phyloP scores from a whole-genome alignment of 2,329 filamentous ascomycete genomes.

The Colletotrichum sp. region DNA sequence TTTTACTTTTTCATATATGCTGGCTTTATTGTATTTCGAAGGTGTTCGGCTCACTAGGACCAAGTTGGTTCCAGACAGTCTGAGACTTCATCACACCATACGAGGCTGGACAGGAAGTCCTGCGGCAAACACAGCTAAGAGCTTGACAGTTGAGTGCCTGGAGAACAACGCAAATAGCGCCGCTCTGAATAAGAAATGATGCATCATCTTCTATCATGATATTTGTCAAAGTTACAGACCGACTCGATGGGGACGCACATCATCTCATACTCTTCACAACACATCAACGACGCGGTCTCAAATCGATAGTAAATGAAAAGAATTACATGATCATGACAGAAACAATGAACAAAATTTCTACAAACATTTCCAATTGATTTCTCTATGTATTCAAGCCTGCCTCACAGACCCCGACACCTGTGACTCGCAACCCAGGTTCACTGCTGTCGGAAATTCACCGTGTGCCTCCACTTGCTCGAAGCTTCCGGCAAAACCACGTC shows the following conservation, averaged over 20 bases:
- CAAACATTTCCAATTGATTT: neutral
- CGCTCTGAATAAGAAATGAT: neutral
- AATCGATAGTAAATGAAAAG: fast-evolving
- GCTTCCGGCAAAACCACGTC: neutral
- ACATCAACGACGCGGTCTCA: neutral
- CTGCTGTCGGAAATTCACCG: neutral
- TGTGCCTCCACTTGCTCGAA: neutral
- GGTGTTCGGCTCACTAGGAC: neutral
- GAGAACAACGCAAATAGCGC: neutral
- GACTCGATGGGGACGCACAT: neutral
- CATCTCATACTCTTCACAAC: neutral
- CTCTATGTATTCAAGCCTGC: neutral
- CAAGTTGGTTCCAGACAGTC: neutral
- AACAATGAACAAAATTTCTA: neutral
- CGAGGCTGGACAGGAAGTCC: neutral
- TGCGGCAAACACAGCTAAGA: neutral
- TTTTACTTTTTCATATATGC: neutral
- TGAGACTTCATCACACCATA: neutral
- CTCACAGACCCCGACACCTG: neutral
- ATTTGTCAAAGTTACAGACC: neutral
- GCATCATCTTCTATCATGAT: neutral
- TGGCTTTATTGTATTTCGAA: neutral
- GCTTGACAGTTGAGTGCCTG: neutral
- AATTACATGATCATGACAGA: neutral
- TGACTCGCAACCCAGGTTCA: neutral